A percentile compares a stretch with the other conserved stretches of the same genome.
phyloP scores from a whole-genome alignment of 176 grass and related monocot genomes.

The Lolium multiflorum region DNA sequence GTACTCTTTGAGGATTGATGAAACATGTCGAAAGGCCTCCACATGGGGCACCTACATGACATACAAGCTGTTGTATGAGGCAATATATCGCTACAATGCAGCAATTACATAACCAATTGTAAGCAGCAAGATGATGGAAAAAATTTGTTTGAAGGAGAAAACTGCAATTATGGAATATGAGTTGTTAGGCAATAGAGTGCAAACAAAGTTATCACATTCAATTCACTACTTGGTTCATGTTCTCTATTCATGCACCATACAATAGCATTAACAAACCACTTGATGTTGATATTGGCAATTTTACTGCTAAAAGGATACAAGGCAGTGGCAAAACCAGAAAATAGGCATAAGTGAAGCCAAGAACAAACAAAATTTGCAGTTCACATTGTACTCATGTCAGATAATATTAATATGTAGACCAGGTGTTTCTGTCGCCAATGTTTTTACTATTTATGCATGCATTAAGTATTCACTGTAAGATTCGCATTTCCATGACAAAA shows the following conservation, averaged over 20 bases:
- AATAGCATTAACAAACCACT: not conserved
- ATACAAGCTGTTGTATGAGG: not conserved
- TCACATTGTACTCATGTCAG: not conserved
- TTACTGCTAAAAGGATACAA: not conserved
- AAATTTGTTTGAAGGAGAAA: not conserved
- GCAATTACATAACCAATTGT: not conserved
- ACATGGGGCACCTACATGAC: conserved; percentile 36
- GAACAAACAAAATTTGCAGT: conserved; percentile 1
- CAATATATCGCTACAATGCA: not conserved
- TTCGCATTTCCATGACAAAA: too few relatives aligned
- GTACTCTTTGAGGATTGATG: conserved; percentile 29
- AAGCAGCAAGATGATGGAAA: conserved; percentile 1
- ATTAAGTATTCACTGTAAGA: too few relatives aligned
- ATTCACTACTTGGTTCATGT: not conserved
- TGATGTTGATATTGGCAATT: conserved; percentile 7
- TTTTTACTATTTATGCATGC: too few relatives aligned
- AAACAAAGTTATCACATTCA: not conserved
- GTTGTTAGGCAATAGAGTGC: not conserved
- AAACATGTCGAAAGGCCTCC: conserved; percentile 23
- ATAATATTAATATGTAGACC: not conserved
- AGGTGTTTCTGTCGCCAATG: not conserved
- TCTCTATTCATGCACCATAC: not conserved
- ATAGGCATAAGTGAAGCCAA: conserved; percentile 3
- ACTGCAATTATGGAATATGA: conserved; percentile 2
- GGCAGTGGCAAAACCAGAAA: not conserved